Percentiles rank a stretch among this genome's conserved stretches.
phyloP scores from a whole-genome alignment of 441 rosid genomes.

The Populus trichocarpa region DNA sequence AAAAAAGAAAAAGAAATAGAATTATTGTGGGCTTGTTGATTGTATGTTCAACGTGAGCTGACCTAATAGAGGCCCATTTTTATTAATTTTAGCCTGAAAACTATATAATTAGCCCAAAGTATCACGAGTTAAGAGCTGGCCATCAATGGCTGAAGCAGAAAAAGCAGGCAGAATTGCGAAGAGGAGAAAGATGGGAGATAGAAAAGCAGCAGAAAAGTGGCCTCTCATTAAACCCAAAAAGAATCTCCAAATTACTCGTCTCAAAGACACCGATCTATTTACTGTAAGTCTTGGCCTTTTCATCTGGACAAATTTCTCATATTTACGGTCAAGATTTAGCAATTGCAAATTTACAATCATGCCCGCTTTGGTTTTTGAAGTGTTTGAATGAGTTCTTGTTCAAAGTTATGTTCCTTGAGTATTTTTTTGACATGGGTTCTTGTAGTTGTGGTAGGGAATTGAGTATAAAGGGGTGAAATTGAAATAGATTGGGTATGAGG shows the following conservation, averaged over 20 bases:
- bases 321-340: neutral
- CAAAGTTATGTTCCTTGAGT: neutral
- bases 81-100: no score
- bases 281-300: slow-evolving; percentile 41
- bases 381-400: neutral
- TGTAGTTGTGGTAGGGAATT: neutral
- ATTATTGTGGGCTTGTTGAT: neutral
- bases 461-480: neutral
- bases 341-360: neutral
- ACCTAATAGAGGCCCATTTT: neutral
- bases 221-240: slow-evolving; percentile 65
- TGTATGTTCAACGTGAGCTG: neutral
- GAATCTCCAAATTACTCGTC: slow-evolving; percentile 50
- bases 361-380: neutral
- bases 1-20: no score
- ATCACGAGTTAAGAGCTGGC: neutral
- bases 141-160: slow-evolving; percentile 18
- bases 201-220: slow-evolving; percentile 47
- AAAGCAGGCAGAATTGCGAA: slow-evolving; percentile 10
- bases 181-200: slow-evolving; percentile 52
- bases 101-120: neutral
- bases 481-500: neutral
- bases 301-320: neutral
- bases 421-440: neutral
- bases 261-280: slow-evolving; percentile 82